Base-by-base conservation (phyloP, 2,329 filamentous ascomycete species). In the Tympanopsis confertula region DNA sequence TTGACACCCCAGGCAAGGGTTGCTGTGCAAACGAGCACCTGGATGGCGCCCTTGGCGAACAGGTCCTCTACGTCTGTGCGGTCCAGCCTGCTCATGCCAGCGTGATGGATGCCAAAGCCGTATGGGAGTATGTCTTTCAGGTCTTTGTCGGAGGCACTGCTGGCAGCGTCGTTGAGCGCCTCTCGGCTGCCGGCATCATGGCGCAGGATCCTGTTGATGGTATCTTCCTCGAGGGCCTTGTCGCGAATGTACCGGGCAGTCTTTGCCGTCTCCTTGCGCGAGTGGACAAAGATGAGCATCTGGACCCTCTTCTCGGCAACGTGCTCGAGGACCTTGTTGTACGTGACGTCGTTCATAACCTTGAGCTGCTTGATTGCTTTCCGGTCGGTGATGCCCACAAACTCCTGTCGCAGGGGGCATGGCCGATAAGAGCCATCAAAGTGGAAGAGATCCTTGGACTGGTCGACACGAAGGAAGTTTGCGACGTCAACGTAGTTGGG, bases 1-100 rank as follows among this genome's bases (percentile, higher is more conserved):
- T 98, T 98, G 54, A 98, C 91, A 76, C 91, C 91, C 91, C 91
- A 98, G 18, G 91, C 91, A 38, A 98, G 69, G n/a, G 91, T 98
- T 28, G 93, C 89, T 28, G 91, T 98, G 61, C 87, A 96, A 24
- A 96, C 89, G 37, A 98, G 77, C 2, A 98, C 91, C 56, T 95
- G 88, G 26, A 98, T 86, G 20, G 84, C 79, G 44, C 89, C 89
- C 53, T 88, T 83, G 35, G 84, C 78, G 51, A 98, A 98, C 17
- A 98, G 74, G 54, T 94, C 89, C 54, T 96, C 89, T 12, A 98
- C 91, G 36, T 89, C 86, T 19, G 83, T 88, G 61, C 93, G 82
- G 66, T 98, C 93, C n/a, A 82, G 78, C 56, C 91, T 77, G 56
- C 78, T 93, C 86, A 98, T 93, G 59, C 91, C 91, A 53, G 91